phyloP scores from a whole-genome alignment of 345 rosid genomes.

The Moricandia moricandioides region DNA sequence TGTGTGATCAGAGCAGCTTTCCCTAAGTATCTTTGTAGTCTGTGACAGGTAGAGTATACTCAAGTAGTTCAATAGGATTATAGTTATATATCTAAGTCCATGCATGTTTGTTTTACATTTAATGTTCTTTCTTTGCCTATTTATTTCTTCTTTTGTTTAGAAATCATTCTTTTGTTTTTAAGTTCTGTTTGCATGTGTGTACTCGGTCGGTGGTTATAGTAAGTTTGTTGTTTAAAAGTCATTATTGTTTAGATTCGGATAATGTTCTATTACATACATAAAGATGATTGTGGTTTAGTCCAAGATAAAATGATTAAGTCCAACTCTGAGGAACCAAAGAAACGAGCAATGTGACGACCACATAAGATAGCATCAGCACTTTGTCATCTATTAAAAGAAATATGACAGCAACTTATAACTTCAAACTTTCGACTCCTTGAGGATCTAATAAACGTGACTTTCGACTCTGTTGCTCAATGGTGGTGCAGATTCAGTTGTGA shows the following conservation, averaged over 20 bases:
- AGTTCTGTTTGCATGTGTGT: no score
- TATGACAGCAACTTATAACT: no score
- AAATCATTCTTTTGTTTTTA: not conserved
- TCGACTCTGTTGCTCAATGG: not conserved
- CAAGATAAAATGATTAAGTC: not conserved
- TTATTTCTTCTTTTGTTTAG: not conserved
- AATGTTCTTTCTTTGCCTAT: not conserved
- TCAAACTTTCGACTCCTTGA: not conserved
- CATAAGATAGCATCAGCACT: not conserved
- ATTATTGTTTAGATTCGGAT: not conserved
- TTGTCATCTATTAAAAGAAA: not conserved
- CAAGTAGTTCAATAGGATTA: slow-evolving; percentile 1
- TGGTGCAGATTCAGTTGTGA: not conserved
- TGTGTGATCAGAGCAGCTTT: not conserved
- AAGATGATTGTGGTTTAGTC: not conserved
- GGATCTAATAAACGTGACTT: not conserved
- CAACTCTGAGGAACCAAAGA: not conserved
- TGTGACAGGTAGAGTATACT: slow-evolving; percentile 20
- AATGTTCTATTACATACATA: not conserved
- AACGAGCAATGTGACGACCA: not conserved
- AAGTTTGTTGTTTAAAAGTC: not conserved
- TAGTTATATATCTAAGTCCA: slow-evolving; percentile 4
- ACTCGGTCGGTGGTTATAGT: not conserved
- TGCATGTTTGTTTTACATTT: slow-evolving; percentile 14
- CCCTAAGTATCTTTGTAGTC: no score